phyloP scores from a whole-genome alignment of 2,329 filamentous ascomycete genomes.

The Bipolaris oryzae region DNA sequence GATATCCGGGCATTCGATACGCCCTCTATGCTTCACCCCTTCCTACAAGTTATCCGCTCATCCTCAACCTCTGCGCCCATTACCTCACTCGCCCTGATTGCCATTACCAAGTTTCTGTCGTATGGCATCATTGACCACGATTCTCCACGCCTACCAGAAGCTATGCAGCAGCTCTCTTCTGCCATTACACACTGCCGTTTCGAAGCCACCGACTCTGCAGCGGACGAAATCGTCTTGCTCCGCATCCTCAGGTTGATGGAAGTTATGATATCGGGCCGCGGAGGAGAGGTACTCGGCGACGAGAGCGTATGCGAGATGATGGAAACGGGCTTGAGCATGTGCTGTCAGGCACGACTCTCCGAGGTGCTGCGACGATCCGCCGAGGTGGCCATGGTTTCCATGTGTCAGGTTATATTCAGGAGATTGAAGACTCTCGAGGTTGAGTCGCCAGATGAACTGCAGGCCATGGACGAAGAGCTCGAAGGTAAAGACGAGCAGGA shows the following conservation, averaged over 20 bases:
- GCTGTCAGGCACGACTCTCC: conserved; percentile 89
- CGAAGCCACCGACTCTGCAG: conserved; percentile 91
- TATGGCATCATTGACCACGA: conserved; percentile 87
- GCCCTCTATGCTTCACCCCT: conserved; percentile 85
- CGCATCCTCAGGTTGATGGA: conserved; percentile 98
- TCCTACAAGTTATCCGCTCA: conserved; percentile 94
- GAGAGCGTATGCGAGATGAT: conserved; percentile 99
- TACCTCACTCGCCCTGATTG: conserved; percentile 89
- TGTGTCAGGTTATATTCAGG: conserved; percentile 98
- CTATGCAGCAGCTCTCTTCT: conserved; percentile 92
- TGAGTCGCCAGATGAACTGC: conserved; percentile 70
- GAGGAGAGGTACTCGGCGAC: conserved; percentile 91
- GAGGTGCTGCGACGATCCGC: conserved; percentile 89
- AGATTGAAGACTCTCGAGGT: conserved; percentile 86
- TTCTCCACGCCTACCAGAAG: conserved; percentile 85
- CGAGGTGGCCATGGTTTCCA: conserved; percentile 96
- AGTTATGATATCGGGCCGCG: conserved; percentile 92
- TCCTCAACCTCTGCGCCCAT: conserved; percentile 96
- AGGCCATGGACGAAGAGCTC: conserved; percentile 68
- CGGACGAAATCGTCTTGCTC: conserved; percentile 92
- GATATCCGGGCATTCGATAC: conserved; percentile 91
- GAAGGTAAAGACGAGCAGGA: conserved; percentile 68
- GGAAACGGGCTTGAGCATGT: conserved; percentile 96
- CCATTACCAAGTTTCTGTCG: conserved; percentile 93
- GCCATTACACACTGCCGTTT: conserved; percentile 98